These are phyloP conservation scores for Botrytis aclada DNA, from an alignment of 2,329 filamentous ascomycete species.

Conservation along the genomic window DNA sequence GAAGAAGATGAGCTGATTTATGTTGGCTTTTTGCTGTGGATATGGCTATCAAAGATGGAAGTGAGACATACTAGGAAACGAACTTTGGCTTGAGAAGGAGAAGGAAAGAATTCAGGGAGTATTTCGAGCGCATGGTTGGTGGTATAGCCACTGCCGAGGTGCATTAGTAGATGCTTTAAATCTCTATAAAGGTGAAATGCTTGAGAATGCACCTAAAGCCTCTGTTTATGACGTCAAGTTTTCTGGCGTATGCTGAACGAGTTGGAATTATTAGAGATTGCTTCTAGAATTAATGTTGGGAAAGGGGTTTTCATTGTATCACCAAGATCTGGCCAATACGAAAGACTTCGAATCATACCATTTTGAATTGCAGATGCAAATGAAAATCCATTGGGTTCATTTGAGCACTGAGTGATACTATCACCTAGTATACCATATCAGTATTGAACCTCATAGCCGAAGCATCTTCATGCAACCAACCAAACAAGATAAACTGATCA, in stretches of 20 bases:
- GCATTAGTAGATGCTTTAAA: background rate
- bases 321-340: background rate
- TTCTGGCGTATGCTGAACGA: slow-evolving; percentile 4
- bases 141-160: slow-evolving; percentile 28
- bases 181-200: too few relatives aligned
- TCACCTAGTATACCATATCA: slow-evolving; percentile 25
- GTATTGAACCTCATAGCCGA: too few relatives aligned
- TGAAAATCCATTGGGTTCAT: slow-evolving; percentile 28
- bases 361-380: slow-evolving; percentile 31
- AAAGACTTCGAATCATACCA: slow-evolving; percentile 19
- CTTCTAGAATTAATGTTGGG: background rate
- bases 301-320: background rate
- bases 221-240: slow-evolving; percentile 30
- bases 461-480: background rate
- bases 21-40: background rate
- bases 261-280: background rate
- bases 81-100: slow-evolving; percentile 27
- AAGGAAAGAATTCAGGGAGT: slow-evolving; percentile 25
- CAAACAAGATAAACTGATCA: slow-evolving; percentile 18
- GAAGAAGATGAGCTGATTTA: slow-evolving; percentile 59
- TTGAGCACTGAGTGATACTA: slow-evolving; percentile 31
- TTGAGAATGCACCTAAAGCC: slow-evolving; percentile 17
- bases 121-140: slow-evolving; percentile 29
- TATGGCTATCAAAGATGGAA: background rate
- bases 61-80: slow-evolving; percentile 43